phyloP scores from a whole-genome alignment of 495 filamentous ascomycete species.

The Aspergillus coremiiformis region DNA sequence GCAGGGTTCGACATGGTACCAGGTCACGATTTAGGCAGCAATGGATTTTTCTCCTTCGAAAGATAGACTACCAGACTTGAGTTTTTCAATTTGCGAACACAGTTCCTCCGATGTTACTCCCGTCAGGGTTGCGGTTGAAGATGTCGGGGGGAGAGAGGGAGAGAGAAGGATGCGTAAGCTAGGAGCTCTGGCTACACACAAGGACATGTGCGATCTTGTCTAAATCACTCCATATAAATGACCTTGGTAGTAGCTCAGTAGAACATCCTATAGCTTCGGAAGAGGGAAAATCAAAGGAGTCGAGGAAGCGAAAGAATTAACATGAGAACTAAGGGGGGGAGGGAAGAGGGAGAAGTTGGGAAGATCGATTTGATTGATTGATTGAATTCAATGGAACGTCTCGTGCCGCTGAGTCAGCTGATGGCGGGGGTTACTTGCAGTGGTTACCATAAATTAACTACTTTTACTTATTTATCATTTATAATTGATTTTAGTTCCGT shows the following conservation, averaged over 20 bases:
- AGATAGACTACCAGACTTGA: neutral
- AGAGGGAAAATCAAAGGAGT: neutral
- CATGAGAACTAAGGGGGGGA: too few species aligned
- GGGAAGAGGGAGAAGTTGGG: neutral
- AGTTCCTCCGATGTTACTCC: neutral
- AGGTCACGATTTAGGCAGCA: slow-evolving; percentile 14
- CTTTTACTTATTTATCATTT: neutral
- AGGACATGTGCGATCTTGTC: slow-evolving; percentile 39
- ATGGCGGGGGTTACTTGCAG: neutral
- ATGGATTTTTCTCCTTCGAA: neutral
- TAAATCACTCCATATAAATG: slow-evolving; percentile 6
- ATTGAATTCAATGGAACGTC: slow-evolving; percentile 1
- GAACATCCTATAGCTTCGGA: slow-evolving; percentile 13
- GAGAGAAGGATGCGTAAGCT: slow-evolving; percentile 2
- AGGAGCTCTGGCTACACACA: slow-evolving; percentile 44
- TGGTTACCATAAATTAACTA: neutral
- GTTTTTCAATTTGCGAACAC: neutral
- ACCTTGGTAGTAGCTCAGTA: slow-evolving; percentile 6
- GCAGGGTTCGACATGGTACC: slow-evolving; percentile 37
- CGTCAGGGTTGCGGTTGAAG: neutral
- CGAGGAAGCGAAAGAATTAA: slow-evolving; percentile 1
- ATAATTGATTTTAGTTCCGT: neutral
- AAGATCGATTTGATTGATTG: neutral
- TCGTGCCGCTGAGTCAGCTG: slow-evolving; percentile 16
- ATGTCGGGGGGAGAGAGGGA: neutral